phyloP scores from a whole-genome alignment of 2,329 filamentous ascomycete genomes.

The Pestalotiopsis sp. region DNA sequence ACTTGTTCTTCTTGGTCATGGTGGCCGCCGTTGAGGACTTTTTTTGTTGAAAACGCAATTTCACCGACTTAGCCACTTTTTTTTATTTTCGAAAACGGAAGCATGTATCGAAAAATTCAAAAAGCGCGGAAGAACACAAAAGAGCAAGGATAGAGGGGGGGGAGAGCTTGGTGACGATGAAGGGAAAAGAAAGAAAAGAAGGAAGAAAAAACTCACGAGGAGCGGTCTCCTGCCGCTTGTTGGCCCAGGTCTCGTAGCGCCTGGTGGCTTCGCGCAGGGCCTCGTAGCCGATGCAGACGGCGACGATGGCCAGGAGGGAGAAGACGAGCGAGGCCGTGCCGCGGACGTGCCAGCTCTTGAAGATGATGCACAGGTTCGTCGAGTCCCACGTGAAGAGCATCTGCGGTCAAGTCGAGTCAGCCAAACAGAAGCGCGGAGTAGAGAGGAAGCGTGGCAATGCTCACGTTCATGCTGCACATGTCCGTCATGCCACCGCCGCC shows the following conservation, averaged over 20 bases:
- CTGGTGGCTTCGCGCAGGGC: conserved; percentile 76
- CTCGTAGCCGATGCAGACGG: conserved; percentile 91
- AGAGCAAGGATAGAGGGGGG: too few species aligned
- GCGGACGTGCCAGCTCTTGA: conserved; percentile 84
- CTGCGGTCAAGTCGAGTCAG: conserved; percentile 42
- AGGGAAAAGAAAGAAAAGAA: too few species aligned
- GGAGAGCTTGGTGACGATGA: too few species aligned
- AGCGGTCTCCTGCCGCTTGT: conserved; percentile 46
- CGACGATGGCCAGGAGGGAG: conserved; percentile 79
- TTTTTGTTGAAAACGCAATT: background rate
- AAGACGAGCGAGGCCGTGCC: conserved; percentile 73
- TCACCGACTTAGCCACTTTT: conserved; percentile 8
- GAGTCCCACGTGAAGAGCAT: conserved; percentile 99
- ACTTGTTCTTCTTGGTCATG: conserved; percentile 33
- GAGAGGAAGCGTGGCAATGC: conserved; percentile 27
- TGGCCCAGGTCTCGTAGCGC: conserved; percentile 67
- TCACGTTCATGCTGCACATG: conserved; percentile 90
- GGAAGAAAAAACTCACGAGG: conserved; percentile 57
- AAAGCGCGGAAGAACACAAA: background rate
- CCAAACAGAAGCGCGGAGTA: background rate
- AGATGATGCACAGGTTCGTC: conserved; percentile 92
- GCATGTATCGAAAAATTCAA: background rate
- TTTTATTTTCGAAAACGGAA: background rate
- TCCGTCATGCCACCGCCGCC: conserved; percentile 59
- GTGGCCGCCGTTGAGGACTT: conserved; percentile 2